Evolutionary conservation across 2,329 filamentous ascomycete genomes (phyloP), one percentile per base, ranked within the genome.

Genomic region (Cytospora schulzeri): DNA sequence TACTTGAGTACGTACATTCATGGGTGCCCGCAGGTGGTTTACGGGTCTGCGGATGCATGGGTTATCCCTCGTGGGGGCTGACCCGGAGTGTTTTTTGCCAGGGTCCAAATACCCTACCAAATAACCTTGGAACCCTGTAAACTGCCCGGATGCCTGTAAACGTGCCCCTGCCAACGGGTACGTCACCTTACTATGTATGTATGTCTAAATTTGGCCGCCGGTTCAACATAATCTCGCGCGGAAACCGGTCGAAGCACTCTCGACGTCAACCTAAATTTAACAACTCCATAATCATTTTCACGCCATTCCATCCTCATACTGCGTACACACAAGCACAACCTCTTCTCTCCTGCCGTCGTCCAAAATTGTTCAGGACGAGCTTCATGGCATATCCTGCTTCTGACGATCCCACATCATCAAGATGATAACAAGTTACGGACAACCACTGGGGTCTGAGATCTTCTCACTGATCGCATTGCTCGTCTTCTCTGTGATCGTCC

Each of bases 401-500:
- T 51, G 35, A 24, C 33, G 54, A 31, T 48, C 60, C 41, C 51
- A 53, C 58, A 67, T 62, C 50, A 54, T 56, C 58, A 64, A 69
- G 58, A 68, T 68, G 64, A 60, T 71, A 52, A 62, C 65, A 45
- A 59, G 24, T 22, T 33, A 66, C 45, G 66, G 60, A 69, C 88
- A 87, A 67, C 88, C 92, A 38, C 85, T 93, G 60, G 89, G 89
- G 76, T 97, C 93, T 61, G 87, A 88, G 73, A 81, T 94, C 73
- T 96, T 97, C 78, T 87, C 91, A 69, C 76, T 87, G 70, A 72
- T 91, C 71, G 86, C 92, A 66, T 83, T 97, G 48, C 78, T 93
- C 69, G 75, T 86, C 69, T 91, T 97, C 70, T 92, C 89, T 69
- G 75, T 90, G 67, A 80, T 90, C 66, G 92, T 95, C 66, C 85